phyloP scores from a whole-genome alignment of 139 green algal species.

The Volvox reticuliferus region DNA sequence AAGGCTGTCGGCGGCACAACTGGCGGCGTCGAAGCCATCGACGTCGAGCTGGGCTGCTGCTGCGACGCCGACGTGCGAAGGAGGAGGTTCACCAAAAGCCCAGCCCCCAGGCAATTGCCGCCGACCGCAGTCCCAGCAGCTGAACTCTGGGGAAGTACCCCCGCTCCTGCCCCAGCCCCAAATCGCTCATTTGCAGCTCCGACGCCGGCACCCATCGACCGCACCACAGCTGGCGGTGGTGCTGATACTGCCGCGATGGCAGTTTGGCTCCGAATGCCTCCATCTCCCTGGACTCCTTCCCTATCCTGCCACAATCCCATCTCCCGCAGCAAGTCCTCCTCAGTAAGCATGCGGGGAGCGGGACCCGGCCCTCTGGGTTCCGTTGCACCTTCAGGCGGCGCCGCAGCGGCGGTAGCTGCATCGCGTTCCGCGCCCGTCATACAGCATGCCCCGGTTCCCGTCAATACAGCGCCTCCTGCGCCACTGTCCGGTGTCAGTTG shows the following conservation, averaged over 20 bases:
- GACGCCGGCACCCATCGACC: not conserved
- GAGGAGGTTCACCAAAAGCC: not conserved
- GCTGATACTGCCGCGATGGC: not conserved
- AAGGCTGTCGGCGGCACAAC: not conserved
- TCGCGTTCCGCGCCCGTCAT: no score
- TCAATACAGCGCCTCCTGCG: not conserved
- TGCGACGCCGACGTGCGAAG: not conserved
- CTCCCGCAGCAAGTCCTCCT: constrained; percentile 19
- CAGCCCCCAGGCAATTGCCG: not conserved
- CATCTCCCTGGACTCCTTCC: not conserved
- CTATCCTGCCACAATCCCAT: constrained; percentile 17
- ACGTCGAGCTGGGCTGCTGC: not conserved
- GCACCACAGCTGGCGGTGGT: not conserved
- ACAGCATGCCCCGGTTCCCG: no score
- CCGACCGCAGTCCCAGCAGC: not conserved
- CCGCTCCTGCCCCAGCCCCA: not conserved
- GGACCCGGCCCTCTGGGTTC: not conserved
- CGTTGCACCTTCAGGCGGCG: not conserved
- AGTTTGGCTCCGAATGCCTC: not conserved
- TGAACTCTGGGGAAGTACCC: not conserved
- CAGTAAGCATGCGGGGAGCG: constrained; percentile 22
- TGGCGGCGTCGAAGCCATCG: not conserved
- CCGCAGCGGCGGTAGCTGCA: not conserved
- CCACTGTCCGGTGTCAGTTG: not conserved
- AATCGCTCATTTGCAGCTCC: not conserved